Evolutionary conservation across 2,329 filamentous ascomycete species (phyloP).

Genomic region (Ceratocystis alfenasii): DNA sequence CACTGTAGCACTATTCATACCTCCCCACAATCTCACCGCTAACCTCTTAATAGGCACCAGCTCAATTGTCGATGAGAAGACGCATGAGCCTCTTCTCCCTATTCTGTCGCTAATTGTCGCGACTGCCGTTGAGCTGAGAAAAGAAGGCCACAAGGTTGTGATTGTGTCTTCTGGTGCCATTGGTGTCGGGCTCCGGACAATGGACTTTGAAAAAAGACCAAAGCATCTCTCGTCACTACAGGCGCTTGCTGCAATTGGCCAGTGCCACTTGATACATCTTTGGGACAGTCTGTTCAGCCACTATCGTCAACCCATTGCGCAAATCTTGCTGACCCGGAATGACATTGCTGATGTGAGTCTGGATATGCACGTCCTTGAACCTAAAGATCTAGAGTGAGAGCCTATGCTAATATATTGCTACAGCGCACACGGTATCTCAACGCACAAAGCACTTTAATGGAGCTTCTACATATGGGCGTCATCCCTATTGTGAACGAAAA

Average conservation of each 20-base stretch:
- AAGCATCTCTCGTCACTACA: conserved; percentile 86
- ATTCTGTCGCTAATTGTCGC: conserved; percentile 88
- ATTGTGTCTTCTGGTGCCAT: conserved; percentile 96
- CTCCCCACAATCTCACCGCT: not conserved
- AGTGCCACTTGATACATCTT: conserved; percentile 85
- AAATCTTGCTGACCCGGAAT: conserved; percentile 86
- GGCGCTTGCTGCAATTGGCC: conserved; percentile 88
- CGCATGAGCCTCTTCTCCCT: conserved; percentile 83
- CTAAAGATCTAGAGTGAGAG: not conserved
- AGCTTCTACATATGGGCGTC: conserved; percentile 85
- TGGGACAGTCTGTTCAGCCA: conserved; percentile 91
- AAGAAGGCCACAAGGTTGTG: conserved; percentile 87
- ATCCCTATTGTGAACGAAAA: conserved; percentile 99
- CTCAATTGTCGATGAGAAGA: conserved; percentile 96
- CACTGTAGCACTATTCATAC: no score
- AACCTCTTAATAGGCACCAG: conserved; percentile 59
- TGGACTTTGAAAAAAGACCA: conserved; percentile 76
- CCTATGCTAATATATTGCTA: conserved; percentile 17
- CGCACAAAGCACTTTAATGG: conserved; percentile 86
- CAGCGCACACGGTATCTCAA: conserved; percentile 88
- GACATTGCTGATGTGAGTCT: conserved; percentile 79
- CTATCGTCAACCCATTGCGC: conserved; percentile 78
- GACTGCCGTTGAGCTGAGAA: conserved; percentile 73
- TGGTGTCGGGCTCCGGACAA: conserved; percentile 78
- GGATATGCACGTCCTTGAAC: not conserved